Conservation (phyloP, 306 rosid genomes). For the Begonia fuchsioides region DNA sequence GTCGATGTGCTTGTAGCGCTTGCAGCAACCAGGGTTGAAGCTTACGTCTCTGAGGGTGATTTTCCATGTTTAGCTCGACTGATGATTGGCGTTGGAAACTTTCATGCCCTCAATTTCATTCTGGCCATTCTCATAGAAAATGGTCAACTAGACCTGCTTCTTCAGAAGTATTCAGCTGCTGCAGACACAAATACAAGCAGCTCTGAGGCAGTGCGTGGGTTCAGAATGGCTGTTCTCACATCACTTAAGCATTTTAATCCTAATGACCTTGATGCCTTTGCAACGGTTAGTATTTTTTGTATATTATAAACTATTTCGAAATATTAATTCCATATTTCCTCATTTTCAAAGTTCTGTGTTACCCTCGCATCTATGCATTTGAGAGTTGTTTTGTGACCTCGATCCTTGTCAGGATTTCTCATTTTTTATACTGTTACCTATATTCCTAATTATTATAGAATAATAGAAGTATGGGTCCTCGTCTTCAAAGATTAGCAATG, state of each 20-base stretch:
- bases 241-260: constrained; percentile 92
- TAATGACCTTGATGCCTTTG: constrained; percentile 90
- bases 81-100: constrained; percentile 94
- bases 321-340: too few relatives aligned
- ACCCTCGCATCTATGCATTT: too few relatives aligned
- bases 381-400: too few relatives aligned
- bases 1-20: constrained; percentile 99
- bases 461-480: too few relatives aligned
- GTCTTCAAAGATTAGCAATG: too few relatives aligned
- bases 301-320: constrained; percentile 3
- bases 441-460: too few relatives aligned
- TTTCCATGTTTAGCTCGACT: constrained; percentile 93
- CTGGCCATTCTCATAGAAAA: constrained; percentile 95
- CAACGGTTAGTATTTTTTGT: constrained; percentile 54
- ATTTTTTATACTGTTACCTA: too few relatives aligned
- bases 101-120: constrained; percentile 80
- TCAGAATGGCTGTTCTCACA: constrained; percentile 95
- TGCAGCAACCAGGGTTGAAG: constrained; percentile 94
- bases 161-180: constrained; percentile 89
- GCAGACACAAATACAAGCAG: constrained; percentile 59
- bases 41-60: constrained; percentile 90
- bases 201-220: constrained; percentile 88
- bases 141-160: constrained; percentile 92
- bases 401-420: too few relatives aligned
- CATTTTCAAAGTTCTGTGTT: too few relatives aligned